Evolutionary conservation across 2,329 filamentous ascomycete genomes (phyloP).

Genomic region (Orbilia ellipsospora): DNA sequence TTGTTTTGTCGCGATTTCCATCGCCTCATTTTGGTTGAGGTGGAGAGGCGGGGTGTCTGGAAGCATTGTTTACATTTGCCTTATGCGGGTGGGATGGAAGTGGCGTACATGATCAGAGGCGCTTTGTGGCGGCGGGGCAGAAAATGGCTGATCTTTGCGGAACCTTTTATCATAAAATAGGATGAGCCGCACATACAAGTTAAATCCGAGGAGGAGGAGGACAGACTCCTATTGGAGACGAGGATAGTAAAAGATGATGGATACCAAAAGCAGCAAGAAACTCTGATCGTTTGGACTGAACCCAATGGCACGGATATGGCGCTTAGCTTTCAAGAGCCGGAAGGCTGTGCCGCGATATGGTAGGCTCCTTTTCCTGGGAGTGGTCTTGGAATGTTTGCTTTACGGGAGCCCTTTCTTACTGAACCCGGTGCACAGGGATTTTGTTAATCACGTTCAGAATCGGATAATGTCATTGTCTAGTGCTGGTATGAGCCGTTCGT

Average conservation of each 20-base stretch:
- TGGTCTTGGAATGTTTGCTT: too few species aligned
- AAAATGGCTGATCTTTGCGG: slow-evolving; percentile 21
- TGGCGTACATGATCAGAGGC: slow-evolving; percentile 31
- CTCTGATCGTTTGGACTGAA: slow-evolving; percentile 98
- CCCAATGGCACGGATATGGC: slow-evolving; percentile 94
- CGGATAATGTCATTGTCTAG: slow-evolving; percentile 73
- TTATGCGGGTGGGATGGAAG: background rate
- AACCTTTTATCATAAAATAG: slow-evolving; percentile 61
- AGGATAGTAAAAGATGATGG: slow-evolving; percentile 92
- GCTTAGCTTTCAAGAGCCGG: slow-evolving; percentile 95
- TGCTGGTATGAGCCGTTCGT: slow-evolving; percentile 68
- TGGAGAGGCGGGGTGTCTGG: background rate
- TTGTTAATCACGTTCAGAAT: slow-evolving; percentile 86
- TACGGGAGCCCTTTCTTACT: too few species aligned
- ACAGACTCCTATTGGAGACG: slow-evolving; percentile 85
- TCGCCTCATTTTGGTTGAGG: slow-evolving; percentile 7
- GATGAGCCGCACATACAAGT: slow-evolving; percentile 90
- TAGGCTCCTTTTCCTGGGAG: slow-evolving; percentile 63
- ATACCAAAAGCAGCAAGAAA: slow-evolving; percentile 99
- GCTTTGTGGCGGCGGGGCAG: slow-evolving; percentile 10
- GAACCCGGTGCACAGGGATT: slow-evolving; percentile 73
- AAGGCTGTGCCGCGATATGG: slow-evolving; percentile 94
- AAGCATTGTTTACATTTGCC: background rate
- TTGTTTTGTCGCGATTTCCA: slow-evolving; percentile 20
- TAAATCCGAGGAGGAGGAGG: slow-evolving; percentile 90